phyloP scores from a whole-genome alignment of 331 rosid species.

The Malus hybrid region DNA sequence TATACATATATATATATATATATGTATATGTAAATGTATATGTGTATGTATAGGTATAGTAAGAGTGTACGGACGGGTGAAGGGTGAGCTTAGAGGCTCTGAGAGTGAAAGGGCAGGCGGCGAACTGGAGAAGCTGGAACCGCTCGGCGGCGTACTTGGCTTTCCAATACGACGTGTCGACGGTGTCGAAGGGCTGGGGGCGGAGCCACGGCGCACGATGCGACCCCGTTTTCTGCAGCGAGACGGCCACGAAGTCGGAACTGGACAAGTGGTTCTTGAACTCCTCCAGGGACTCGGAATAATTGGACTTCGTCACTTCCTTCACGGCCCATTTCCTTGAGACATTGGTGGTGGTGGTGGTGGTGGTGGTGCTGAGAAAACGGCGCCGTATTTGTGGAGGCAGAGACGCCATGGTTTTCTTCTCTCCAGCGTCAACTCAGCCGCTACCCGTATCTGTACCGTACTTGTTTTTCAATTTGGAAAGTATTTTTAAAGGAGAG shows the following conservation, averaged over 20 bases:
- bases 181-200: constrained; percentile 59
- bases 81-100: constrained; percentile 37
- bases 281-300: constrained; percentile 42
- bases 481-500: no score
- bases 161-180: constrained; percentile 58
- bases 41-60: background rate
- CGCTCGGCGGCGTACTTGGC: constrained; percentile 63
- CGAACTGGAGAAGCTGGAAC: constrained; percentile 71
- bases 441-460: background rate
- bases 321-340: constrained; percentile 49
- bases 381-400: constrained; percentile 34
- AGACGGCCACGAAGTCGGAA: constrained; percentile 66
- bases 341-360: background rate
- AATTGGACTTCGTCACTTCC: constrained; percentile 63
- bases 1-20: background rate
- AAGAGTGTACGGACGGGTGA: constrained; percentile 55
- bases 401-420: constrained; percentile 23
- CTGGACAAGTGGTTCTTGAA: constrained; percentile 37
- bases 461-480: background rate
- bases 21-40: background rate
- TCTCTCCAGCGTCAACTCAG: background rate
- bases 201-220: constrained; percentile 60
- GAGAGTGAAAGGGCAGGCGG: constrained; percentile 79
- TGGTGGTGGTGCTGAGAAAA: constrained; percentile 18
- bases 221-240: constrained; percentile 63